Base-by-base conservation (phyloP, 306 rosid species). In the Amphicarpaea edgeworthii region DNA sequence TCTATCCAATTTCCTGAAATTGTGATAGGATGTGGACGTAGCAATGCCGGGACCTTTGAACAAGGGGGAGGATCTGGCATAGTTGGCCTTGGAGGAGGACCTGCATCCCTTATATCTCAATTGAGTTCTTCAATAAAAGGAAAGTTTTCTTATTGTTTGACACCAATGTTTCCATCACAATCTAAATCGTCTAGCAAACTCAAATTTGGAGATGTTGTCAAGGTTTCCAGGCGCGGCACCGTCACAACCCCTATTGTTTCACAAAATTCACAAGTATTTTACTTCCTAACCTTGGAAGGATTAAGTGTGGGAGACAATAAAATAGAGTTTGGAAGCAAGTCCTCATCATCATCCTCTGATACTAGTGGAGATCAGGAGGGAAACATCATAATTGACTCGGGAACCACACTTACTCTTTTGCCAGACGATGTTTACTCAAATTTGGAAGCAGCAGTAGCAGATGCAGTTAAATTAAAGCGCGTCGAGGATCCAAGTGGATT, bases 371-470 rank as follows among this genome's bases (percentile, higher is more conserved):
- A 3, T n/a, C n/a, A n/a, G 3, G 30, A 68, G 11, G 81, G 72
- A 5, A 81, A 74, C 4, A 79, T 84, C 8, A 76, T 87, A 6
- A 77, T 87, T 34, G 90, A 87, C 40, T 84, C 86, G 0, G 90
- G 88, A 5, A 84, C 86, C 3, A 19, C 30, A 53, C 30, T 53
- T 15, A 53, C 60, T 20, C 7, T 53, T 20, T 53, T 53, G 60
- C 60, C 60, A 3, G 15, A 3, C 0, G 15, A 53, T 53, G 60
- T 20, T 20, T 53, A 53, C 15, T 3, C 6, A 0, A 53, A 20
- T 4, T 10, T 53, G 30, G 60, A 53, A 20, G 8, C 30, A 20
- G 60, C 60, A 5, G 43, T 87, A 10, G 61, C 7, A 12, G 12
- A 28, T 3, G 19, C 0, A 1, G 10, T 87, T 20, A 15, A 64